Evolutionary conservation across 768 basidiomycete species (phyloP).

Genomic region (Lactarius sanguifluus): DNA sequence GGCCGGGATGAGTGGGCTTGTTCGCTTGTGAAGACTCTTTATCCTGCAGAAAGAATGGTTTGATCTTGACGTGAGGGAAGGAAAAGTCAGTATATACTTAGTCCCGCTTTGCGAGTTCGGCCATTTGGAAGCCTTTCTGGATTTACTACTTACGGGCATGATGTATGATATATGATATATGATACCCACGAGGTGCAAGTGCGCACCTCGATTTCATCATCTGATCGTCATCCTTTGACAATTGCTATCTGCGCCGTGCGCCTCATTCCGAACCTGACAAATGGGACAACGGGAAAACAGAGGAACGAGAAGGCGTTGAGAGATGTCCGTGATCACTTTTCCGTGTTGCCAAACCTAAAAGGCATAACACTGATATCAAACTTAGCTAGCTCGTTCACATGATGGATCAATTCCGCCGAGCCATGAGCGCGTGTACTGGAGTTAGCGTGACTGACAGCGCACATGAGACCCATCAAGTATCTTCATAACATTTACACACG

Average conservation of each 20-base stretch:
- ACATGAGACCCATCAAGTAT: neutral
- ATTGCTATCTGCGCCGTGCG: slow-evolving; percentile 69
- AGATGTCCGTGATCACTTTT: slow-evolving; percentile 7
- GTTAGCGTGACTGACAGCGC: neutral
- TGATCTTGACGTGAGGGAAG: neutral
- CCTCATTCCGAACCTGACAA: slow-evolving; percentile 50
- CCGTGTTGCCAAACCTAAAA: too few relatives aligned
- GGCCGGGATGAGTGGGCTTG: slow-evolving; percentile 30
- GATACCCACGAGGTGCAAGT: slow-evolving; percentile 3
- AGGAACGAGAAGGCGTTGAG: neutral
- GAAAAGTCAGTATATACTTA: slow-evolving; percentile 39
- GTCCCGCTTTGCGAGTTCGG: slow-evolving; percentile 57
- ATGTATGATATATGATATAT: neutral
- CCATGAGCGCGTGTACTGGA: neutral
- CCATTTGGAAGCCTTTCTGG: slow-evolving; percentile 52
- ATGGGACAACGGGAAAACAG: slow-evolving; percentile 1
- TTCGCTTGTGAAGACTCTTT: slow-evolving; percentile 58
- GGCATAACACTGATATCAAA: too few relatives aligned
- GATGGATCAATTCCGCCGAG: too few relatives aligned
- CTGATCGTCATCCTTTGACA: slow-evolving; percentile 56
- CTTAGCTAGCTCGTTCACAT: too few relatives aligned
- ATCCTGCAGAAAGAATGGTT: slow-evolving; percentile 46
- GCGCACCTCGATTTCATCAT: slow-evolving; percentile 39
- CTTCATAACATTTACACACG: neutral
- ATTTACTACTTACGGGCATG: slow-evolving; percentile 40